A percentile compares a stretch with the other conserved stretches of the same genome.
These are phyloP conservation scores for Zygnema circumcarinatum DNA, from an alignment of 139 green algal species.

Conservation along the genomic window DNA sequence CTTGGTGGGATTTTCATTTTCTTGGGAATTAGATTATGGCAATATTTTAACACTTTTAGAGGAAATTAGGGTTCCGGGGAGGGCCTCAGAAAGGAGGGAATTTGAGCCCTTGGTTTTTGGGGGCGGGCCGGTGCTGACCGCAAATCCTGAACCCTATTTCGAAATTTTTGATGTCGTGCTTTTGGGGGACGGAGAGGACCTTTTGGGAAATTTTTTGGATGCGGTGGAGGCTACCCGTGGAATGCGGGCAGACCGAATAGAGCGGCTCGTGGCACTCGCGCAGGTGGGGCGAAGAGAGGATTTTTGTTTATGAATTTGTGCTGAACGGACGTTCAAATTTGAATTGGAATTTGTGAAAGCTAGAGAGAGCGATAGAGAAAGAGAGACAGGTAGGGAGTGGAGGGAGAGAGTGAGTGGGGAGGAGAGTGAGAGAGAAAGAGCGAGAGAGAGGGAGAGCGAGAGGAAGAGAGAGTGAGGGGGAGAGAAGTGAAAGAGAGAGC, in stretches of 20 bases:
- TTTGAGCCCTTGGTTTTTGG: slow-evolving; percentile 61
- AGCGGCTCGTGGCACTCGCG: slow-evolving; percentile 57
- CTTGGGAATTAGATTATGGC: slow-evolving; percentile 70
- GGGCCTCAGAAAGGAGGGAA: slow-evolving; percentile 23
- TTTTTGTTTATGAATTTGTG: background rate
- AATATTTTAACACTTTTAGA: slow-evolving; percentile 66
- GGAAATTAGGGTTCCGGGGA: slow-evolving; percentile 44
- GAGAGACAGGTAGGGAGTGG: too few species aligned
- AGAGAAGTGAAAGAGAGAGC: too few species aligned
- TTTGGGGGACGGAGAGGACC: slow-evolving; percentile 69
- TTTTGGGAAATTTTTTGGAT: slow-evolving; percentile 35
- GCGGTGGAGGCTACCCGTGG: slow-evolving; percentile 19
- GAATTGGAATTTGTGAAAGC: too few species aligned
- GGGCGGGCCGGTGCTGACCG: slow-evolving; percentile 63
- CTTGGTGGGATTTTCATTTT: slow-evolving; percentile 66
- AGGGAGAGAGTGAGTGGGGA: too few species aligned
- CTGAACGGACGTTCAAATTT: background rate
- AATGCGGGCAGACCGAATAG: background rate
- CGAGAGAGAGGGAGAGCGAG: background rate
- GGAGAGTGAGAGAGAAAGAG: background rate
- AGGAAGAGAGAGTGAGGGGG: background rate
- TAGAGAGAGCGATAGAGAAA: too few species aligned
- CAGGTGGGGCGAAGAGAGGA: slow-evolving; percentile 26
- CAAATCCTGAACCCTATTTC: slow-evolving; percentile 77
- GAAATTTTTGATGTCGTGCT: slow-evolving; percentile 78